Conservation (phyloP, 2,329 filamentous ascomycete species). For the Aspergillus alliaceus region DNA sequence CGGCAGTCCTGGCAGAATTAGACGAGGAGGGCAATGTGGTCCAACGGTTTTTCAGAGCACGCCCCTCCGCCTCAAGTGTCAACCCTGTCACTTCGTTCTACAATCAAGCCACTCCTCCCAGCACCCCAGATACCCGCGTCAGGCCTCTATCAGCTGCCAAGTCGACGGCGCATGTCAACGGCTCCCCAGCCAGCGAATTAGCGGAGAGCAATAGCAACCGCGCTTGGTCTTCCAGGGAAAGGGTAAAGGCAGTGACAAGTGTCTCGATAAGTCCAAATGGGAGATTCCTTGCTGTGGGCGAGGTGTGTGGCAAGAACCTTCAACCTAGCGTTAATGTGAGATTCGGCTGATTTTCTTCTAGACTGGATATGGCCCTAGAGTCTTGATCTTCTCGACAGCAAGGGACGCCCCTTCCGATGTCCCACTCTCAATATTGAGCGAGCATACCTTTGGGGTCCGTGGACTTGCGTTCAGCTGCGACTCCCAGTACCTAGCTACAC, state of each 20-base stretch:
- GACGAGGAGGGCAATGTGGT: constrained; percentile 63
- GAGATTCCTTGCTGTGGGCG: constrained; percentile 84
- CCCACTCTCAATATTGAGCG: constrained; percentile 80
- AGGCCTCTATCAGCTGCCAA: constrained; percentile 58
- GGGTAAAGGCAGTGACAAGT: constrained; percentile 92
- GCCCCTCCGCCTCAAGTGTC: constrained; percentile 67
- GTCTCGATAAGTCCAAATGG: constrained; percentile 85
- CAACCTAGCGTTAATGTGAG: not conserved
- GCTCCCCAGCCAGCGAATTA: constrained; percentile 52
- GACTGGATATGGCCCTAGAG: constrained; percentile 88
- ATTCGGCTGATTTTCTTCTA: constrained; percentile 36
- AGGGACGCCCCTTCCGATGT: constrained; percentile 75
- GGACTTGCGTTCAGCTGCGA: constrained; percentile 88
- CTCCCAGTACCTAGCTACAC: constrained; percentile 79
- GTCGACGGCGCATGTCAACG: constrained; percentile 48
- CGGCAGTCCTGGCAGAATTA: constrained; percentile 84
- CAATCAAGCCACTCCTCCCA: constrained; percentile 56
- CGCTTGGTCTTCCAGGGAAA: constrained; percentile 84
- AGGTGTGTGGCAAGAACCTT: constrained; percentile 50
- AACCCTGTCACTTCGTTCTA: constrained; percentile 59
- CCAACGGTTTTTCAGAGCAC: constrained; percentile 88
- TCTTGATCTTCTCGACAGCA: constrained; percentile 81
- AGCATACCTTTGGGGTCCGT: constrained; percentile 87
- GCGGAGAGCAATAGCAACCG: constrained; percentile 63
- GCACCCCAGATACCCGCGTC: constrained; percentile 56